Conservation (phyloP, 2,329 filamentous ascomycete species). For the Nemania serpens region DNA sequence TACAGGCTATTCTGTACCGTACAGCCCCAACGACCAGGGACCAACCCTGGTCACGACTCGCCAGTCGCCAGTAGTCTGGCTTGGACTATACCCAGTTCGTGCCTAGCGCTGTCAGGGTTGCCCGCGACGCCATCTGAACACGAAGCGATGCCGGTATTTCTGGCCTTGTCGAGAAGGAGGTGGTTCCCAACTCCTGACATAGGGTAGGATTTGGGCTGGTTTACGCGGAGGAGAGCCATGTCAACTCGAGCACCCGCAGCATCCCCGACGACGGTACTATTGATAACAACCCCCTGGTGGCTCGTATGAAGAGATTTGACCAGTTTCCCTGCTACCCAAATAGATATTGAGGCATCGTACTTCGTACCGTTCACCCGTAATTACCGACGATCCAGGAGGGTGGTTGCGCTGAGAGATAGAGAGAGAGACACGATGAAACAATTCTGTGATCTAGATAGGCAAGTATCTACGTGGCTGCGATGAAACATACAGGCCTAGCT, state of each 20-base stretch:
- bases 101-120: constrained; percentile 28
- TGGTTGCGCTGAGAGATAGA: not conserved
- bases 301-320: constrained; percentile 10
- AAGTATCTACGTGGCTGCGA: constrained; percentile 14
- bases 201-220: constrained; percentile 14
- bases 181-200: constrained; percentile 6
- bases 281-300: not conserved
- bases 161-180: constrained; percentile 11
- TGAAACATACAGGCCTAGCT: constrained; percentile 14
- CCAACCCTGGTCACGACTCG: constrained; percentile 23
- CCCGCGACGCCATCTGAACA: constrained; percentile 25
- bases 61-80: constrained; percentile 5
- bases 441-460: not conserved
- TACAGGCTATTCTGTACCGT: not conserved
- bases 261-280: constrained; percentile 8
- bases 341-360: not conserved
- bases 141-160: constrained; percentile 21
- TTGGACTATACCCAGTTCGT: not conserved
- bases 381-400: not conserved
- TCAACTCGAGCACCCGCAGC: constrained; percentile 6
- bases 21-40: constrained; percentile 38
- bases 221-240: constrained; percentile 4
- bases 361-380: not conserved
- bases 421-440: constrained; percentile 6
- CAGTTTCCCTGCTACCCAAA: not conserved